phyloP scores from a whole-genome alignment of 2,329 filamentous ascomycete genomes.

The Microthyrium microscopicum region DNA sequence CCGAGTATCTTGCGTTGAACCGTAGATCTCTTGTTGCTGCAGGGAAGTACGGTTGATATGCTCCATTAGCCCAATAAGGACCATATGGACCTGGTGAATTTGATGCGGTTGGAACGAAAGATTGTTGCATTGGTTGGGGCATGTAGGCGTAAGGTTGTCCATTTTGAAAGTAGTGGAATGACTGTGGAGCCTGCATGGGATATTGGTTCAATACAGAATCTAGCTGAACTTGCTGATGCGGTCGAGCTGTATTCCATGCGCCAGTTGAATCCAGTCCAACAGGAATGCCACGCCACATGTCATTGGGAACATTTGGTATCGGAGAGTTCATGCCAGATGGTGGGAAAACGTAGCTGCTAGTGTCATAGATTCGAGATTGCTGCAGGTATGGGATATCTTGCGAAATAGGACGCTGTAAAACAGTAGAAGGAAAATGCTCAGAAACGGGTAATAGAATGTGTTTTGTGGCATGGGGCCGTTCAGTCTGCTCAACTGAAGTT shows the following conservation, averaged over 20 bases:
- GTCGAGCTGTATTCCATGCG: constrained; percentile 21
- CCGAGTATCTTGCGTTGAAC: constrained; percentile 15
- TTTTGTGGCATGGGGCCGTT: constrained; percentile 62
- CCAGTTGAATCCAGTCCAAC: constrained; percentile 1
- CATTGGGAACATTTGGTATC: constrained; percentile 11
- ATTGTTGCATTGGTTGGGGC: constrained; percentile 15
- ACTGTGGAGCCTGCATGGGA: constrained; percentile 34
- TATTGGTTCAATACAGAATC: constrained; percentile 46
- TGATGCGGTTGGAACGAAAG: constrained; percentile 22
- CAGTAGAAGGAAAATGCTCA: constrained; percentile 15
- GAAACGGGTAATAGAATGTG: constrained; percentile 60
- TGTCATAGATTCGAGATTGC: constrained; percentile 12
- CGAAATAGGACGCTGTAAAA: constrained; percentile 8
- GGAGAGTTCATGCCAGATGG: constrained; percentile 12
- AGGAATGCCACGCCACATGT: constrained; percentile 12
- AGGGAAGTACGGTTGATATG: constrained; percentile 23
- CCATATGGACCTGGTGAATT: constrained; percentile 24
- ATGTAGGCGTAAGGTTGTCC: constrained; percentile 14
- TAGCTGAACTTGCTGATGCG: constrained; percentile 33
- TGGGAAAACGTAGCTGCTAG: constrained; percentile 15
- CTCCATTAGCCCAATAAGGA: constrained; percentile 25
- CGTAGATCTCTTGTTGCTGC: constrained; percentile 24
- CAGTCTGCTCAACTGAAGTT: constrained; percentile 53
- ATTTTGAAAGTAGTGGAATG: constrained; percentile 35
- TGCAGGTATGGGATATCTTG: background rate